These are phyloP conservation scores for Zygosaccharomyces pseudorouxii DNA, from an alignment of 805 yeast genomes.

Conservation along the genomic window DNA sequence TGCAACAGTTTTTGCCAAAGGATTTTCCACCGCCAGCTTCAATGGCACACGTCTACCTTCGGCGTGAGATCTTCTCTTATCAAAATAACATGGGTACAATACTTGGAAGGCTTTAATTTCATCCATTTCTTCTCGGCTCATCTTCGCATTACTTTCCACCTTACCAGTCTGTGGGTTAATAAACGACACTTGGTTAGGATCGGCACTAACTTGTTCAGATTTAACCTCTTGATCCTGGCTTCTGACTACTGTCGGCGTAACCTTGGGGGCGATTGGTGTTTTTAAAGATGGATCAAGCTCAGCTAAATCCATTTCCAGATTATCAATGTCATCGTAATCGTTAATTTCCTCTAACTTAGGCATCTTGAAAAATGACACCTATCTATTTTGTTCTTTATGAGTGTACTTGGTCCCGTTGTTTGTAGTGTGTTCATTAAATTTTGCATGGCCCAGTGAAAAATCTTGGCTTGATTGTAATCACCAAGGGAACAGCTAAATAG, in stretches of 20 bases:
- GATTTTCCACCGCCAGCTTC: conserved; percentile 74
- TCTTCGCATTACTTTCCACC: conserved; percentile 25
- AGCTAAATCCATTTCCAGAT: conserved; percentile 89
- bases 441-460: neutral
- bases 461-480: neutral
- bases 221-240: conserved; percentile 47
- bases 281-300: conserved; percentile 72
- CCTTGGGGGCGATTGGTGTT: conserved; percentile 69
- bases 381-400: neutral
- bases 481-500: neutral
- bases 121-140: conserved; percentile 54
- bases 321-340: conserved; percentile 81
- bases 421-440: neutral
- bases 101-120: conserved; percentile 67
- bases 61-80: conserved; percentile 62
- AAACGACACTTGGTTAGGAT: conserved; percentile 18
- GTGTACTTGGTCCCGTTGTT: neutral
- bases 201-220: neutral
- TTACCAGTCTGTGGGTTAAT: conserved; percentile 31
- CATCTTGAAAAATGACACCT: conserved; percentile 37
- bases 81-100: conserved; percentile 91
- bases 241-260: conserved; percentile 55
- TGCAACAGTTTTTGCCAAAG: conserved; percentile 74
- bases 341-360: conserved; percentile 69
- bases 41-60: conserved; percentile 79